These are phyloP conservation scores for Pseudisothecium myosuroides DNA, from an alignment of 225 moss, liverwort and hornwort species.

Conservation along the genomic window DNA sequence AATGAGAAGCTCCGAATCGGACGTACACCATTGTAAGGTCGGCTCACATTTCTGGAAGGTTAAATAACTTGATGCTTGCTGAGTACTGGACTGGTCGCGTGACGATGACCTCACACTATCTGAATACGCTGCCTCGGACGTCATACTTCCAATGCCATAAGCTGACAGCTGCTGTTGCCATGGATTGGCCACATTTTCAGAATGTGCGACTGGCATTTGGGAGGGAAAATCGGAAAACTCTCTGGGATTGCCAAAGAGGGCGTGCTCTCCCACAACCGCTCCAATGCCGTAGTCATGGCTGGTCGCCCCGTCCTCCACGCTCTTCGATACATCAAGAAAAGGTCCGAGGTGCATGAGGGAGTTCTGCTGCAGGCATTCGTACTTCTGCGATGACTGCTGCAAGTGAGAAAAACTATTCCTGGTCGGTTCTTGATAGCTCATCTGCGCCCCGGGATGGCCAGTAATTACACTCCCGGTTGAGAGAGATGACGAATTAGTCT, in stretches of 20 bases:
- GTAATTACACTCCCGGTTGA: background rate
- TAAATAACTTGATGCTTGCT: background rate
- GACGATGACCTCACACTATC: slow-evolving; percentile 3
- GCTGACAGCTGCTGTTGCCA: slow-evolving; percentile 9
- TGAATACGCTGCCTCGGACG: background rate
- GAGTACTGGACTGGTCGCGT: background rate
- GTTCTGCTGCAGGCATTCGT: background rate
- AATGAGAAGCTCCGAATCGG: slow-evolving; percentile 1
- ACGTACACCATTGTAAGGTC: background rate
- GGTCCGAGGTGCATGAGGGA: background rate
- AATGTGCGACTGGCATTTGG: background rate
- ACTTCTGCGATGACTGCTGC: slow-evolving; percentile 2
- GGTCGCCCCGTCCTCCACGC: background rate
- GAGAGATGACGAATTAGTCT: background rate
- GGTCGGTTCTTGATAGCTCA: background rate
- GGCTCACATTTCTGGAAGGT: background rate
- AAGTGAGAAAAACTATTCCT: background rate
- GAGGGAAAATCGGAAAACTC: background rate
- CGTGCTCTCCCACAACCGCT: slow-evolving; percentile 40
- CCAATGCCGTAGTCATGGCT: slow-evolving; percentile 46
- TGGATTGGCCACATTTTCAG: background rate
- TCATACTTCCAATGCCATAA: background rate
- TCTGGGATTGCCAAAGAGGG: slow-evolving; percentile 25
- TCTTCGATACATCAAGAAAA: background rate
- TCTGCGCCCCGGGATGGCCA: background rate